Percentiles rank a stretch among this genome's conserved stretches.
These are phyloP conservation scores for Diospyros lotus DNA, from an alignment of 148 eudicot genomes.

Conservation along the genomic window DNA sequence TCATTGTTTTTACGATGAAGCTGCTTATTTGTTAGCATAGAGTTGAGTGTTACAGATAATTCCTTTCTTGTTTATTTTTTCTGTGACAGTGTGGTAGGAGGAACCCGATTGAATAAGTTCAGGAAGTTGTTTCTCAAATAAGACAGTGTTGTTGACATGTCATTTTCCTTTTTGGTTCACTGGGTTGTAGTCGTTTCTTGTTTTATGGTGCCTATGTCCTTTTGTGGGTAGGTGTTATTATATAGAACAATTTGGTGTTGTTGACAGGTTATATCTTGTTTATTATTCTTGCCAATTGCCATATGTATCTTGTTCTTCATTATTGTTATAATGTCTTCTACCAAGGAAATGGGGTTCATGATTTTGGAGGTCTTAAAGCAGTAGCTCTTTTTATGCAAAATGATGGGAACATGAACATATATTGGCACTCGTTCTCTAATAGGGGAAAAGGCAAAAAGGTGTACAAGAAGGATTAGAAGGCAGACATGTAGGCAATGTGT, in stretches of 20 bases:
- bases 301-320: no score
- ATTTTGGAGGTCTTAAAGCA: no score
- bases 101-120: slow-evolving; percentile 11
- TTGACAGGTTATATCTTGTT: not conserved
- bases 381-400: no score
- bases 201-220: not conserved
- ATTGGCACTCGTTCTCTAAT: no score
- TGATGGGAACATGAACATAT: no score
- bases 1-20: no score
- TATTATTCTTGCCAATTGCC: no score
- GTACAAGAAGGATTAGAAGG: no score
- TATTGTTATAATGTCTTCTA: no score
- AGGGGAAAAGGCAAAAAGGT: no score
- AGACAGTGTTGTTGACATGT: slow-evolving; percentile 3
- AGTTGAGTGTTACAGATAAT: not conserved
- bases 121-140: slow-evolving; percentile 13
- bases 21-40: not conserved
- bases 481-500: no score
- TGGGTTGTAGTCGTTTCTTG: not conserved
- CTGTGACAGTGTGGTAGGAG: not conserved
- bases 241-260: slow-evolving; percentile 3
- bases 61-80: not conserved
- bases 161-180: not conserved
- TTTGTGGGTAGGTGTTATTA: not conserved
- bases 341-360: no score